Conservation (phyloP, 2,329 filamentous ascomycete genomes). For the Epichloe coenophiala region DNA sequence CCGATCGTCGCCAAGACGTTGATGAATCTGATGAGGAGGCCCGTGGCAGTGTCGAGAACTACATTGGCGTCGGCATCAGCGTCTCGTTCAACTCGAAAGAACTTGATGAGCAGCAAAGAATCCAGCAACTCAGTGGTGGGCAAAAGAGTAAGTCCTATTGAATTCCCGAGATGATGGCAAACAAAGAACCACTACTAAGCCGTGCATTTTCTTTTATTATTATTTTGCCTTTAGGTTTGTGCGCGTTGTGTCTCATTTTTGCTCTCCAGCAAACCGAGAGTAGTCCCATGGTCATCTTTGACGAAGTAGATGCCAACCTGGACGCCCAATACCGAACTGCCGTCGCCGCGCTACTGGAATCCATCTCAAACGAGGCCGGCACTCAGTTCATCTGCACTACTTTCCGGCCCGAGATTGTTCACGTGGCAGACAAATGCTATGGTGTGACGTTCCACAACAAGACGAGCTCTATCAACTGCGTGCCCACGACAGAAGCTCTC, state of each 20-base stretch:
- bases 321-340: slow-evolving; percentile 96
- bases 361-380: slow-evolving; percentile 53
- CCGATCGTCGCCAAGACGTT: slow-evolving; percentile 51
- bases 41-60: slow-evolving; percentile 74
- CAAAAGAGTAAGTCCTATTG: slow-evolving; percentile 66
- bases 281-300: slow-evolving; percentile 96
- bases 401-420: slow-evolving; percentile 91
- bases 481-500: slow-evolving; percentile 73
- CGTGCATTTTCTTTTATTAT: not conserved
- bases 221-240: slow-evolving; percentile 48
- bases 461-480: slow-evolving; percentile 86
- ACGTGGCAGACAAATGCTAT: slow-evolving; percentile 94
- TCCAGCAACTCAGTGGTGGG: slow-evolving; percentile 91
- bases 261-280: slow-evolving; percentile 97
- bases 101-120: slow-evolving; percentile 87
- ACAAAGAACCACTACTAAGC: too few species aligned
- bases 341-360: slow-evolving; percentile 76
- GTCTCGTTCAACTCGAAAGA: slow-evolving; percentile 98
- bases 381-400: slow-evolving; percentile 96
- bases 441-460: slow-evolving; percentile 90
- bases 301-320: slow-evolving; percentile 96
- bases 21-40: slow-evolving; percentile 56
- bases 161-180: too few species aligned
- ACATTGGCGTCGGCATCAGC: slow-evolving; percentile 88
- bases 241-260: slow-evolving; percentile 93